phyloP scores from a whole-genome alignment of 148 eudicot genomes.

The Cornus florida region DNA sequence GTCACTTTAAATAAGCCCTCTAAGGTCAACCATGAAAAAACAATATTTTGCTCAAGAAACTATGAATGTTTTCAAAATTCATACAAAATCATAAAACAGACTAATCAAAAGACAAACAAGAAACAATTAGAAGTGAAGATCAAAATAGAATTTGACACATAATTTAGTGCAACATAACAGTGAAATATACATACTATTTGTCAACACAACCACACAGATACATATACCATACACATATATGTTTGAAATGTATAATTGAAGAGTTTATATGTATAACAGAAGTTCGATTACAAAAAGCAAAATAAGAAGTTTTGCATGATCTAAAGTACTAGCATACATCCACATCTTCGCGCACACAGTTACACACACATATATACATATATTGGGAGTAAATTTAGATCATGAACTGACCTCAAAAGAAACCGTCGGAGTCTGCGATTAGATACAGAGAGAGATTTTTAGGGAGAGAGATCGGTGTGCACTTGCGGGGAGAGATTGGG shows the following conservation, averaged over 20 bases:
- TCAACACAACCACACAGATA: not conserved
- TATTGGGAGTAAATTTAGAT: not conserved
- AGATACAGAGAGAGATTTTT: not conserved
- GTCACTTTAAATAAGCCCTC: too few relatives aligned
- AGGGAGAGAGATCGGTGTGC: not conserved
- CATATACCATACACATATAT: not conserved
- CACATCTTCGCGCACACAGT: not conserved
- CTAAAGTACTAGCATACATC: not conserved
- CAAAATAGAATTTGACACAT: not conserved
- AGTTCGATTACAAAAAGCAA: not conserved
- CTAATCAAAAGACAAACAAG: not conserved
- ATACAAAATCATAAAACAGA: not conserved
- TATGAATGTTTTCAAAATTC: not conserved
- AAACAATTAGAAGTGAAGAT: not conserved
- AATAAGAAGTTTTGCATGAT: not conserved
- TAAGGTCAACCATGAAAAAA: too few relatives aligned
- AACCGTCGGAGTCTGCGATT: not conserved
- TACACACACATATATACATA: not conserved
- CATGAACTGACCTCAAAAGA: not conserved
- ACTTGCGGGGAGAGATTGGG: constrained; percentile 3
- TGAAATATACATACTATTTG: not conserved
- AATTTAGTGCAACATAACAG: too few relatives aligned
- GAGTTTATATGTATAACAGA: not conserved
- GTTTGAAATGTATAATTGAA: not conserved
- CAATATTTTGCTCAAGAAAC: not conserved